A percentile compares a stretch with the other conserved stretches of the same genome.
phyloP scores from a whole-genome alignment of 352 stramenopile genomes.

The Phytophthora palmivora region DNA sequence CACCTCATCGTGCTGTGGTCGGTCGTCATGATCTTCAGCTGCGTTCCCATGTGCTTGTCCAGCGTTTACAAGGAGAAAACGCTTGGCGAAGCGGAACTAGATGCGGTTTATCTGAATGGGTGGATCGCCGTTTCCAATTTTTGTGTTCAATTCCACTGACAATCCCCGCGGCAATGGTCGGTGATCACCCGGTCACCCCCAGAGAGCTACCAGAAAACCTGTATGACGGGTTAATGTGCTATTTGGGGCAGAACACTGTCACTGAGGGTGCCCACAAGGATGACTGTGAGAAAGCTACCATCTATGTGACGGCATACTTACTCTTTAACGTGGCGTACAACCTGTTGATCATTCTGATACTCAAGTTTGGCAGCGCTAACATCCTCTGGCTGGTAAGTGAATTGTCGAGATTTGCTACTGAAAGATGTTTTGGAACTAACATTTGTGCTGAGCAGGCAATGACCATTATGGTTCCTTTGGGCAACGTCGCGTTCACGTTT shows the following conservation, averaged over 20 bases:
- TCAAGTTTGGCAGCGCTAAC: conserved; percentile 97
- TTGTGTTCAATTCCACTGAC: conserved; percentile 93
- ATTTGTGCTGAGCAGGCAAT: conserved; percentile 65
- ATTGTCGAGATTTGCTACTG: not conserved
- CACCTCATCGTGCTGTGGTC: conserved; percentile 88
- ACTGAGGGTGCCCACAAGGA: conserved; percentile 84
- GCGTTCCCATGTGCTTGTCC: conserved; percentile 96
- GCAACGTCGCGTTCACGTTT: conserved; percentile 96
- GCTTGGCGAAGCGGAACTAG: conserved; percentile 92
- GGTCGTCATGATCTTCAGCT: conserved; percentile 93
- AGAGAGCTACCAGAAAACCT: conserved; percentile 91
- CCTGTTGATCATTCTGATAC: conserved; percentile 95
- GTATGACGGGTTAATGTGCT: conserved; percentile 93
- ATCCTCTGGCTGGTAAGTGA: conserved; percentile 91
- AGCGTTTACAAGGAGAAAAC: conserved; percentile 99
- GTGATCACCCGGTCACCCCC: conserved; percentile 76
- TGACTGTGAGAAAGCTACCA: conserved; percentile 85
- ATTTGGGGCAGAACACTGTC: conserved; percentile 88
- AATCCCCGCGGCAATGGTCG: conserved; percentile 90
- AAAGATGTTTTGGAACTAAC: conserved; percentile 1
- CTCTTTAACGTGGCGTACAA: conserved; percentile 97
- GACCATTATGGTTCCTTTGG: conserved; percentile 97
- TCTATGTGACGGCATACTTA: conserved; percentile 95
- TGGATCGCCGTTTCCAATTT: conserved; percentile 98
- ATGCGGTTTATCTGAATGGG: conserved; percentile 97